phyloP scores from a whole-genome alignment of 352 stramenopile genomes.

The Elongisporangium senticosum region DNA sequence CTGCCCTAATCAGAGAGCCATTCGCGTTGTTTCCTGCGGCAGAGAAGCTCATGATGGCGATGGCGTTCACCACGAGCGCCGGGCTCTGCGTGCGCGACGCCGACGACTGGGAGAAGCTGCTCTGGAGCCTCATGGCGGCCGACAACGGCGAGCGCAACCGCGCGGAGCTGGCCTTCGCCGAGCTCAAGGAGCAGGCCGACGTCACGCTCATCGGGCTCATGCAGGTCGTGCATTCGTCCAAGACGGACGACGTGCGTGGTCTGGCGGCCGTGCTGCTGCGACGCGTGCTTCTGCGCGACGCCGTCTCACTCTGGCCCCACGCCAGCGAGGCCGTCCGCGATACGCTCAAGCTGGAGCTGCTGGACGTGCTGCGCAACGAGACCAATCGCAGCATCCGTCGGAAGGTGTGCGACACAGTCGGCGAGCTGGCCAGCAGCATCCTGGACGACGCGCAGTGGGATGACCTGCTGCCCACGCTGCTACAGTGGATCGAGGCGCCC shows the following conservation, averaged over 20 bases:
- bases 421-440: constrained; percentile 73
- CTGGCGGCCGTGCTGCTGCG: constrained; percentile 72
- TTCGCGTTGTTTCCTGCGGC: not conserved
- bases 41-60: constrained; percentile 12
- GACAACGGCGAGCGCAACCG: constrained; percentile 70
- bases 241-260: constrained; percentile 60
- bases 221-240: constrained; percentile 47
- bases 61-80: constrained; percentile 9
- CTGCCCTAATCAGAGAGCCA: constrained; percentile 3
- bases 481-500: constrained; percentile 47
- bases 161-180: constrained; percentile 53
- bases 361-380: constrained; percentile 56
- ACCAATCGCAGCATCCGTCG: constrained; percentile 71
- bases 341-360: constrained; percentile 54
- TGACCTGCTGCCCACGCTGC: constrained; percentile 57
- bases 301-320: constrained; percentile 70
- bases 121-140: constrained; percentile 63
- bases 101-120: constrained; percentile 56
- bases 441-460: constrained; percentile 80
- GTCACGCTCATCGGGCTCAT: constrained; percentile 50
- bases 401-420: constrained; percentile 81
- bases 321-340: constrained; percentile 37
- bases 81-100: constrained; percentile 1
- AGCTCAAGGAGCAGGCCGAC: constrained; percentile 57
- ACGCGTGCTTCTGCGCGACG: constrained; percentile 69